Evolutionary conservation across 2,329 filamentous ascomycete species (phyloP).

Genomic region (Leptoxyphium fumago): DNA sequence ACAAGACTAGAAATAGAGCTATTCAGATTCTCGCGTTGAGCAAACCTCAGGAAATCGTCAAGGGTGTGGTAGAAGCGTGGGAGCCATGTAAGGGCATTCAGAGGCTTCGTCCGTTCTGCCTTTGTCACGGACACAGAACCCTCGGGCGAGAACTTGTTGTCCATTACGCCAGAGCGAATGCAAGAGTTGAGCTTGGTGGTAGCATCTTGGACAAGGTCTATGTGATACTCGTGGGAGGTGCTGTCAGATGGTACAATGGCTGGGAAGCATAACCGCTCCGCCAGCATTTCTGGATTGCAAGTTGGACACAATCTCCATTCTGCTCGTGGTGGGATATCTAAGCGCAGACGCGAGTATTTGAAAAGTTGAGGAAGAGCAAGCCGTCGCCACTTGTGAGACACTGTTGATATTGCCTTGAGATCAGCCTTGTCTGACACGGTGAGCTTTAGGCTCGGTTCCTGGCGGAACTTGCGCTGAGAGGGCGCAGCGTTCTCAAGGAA

Average conservation of each 20-base stretch:
- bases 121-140: background rate
- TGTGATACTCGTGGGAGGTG: slow-evolving; percentile 3
- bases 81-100: slow-evolving; percentile 4
- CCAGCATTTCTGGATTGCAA: background rate
- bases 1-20: slow-evolving; percentile 31
- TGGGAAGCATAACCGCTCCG: background rate
- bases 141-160: background rate
- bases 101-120: slow-evolving; percentile 1
- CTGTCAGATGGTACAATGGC: background rate
- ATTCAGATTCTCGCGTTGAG: slow-evolving; percentile 4
- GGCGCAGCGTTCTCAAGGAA: slow-evolving; percentile 37
- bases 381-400: slow-evolving; percentile 39
- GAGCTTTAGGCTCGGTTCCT: slow-evolving; percentile 34
- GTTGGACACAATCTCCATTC: slow-evolving; percentile 3
- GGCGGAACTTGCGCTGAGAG: slow-evolving; percentile 33
- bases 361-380: slow-evolving; percentile 43
- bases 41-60: slow-evolving; percentile 11
- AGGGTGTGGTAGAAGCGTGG: slow-evolving; percentile 10
- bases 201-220: slow-evolving; percentile 2
- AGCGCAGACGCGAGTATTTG: slow-evolving; percentile 31
- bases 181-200: background rate
- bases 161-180: background rate
- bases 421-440: slow-evolving; percentile 21
- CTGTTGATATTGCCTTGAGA: slow-evolving; percentile 43
- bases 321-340: slow-evolving; percentile 9